Conservation (phyloP, 2,329 filamentous ascomycete genomes). For the Pseudogymnoascus sp. region DNA sequence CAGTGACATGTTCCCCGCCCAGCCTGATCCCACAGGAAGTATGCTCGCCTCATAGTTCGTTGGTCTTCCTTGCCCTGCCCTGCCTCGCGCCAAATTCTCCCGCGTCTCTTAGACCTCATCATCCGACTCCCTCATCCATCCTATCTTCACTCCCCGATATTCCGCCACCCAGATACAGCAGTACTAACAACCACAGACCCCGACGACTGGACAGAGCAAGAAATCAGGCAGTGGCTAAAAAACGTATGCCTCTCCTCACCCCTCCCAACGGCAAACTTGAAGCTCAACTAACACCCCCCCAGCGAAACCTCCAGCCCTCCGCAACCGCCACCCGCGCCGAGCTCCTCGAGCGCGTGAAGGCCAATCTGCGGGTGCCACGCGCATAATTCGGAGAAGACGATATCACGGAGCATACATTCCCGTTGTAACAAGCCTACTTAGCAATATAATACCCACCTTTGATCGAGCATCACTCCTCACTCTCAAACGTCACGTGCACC, state of each 20-base stretch:
- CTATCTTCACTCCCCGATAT: not conserved
- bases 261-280: not conserved
- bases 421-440: not conserved
- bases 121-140: not conserved
- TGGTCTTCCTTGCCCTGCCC: not conserved
- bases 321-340: conserved; percentile 51
- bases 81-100: not conserved
- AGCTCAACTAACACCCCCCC: not conserved
- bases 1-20: conserved; percentile 68
- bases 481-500: not conserved
- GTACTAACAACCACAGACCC: conserved; percentile 39
- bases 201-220: conserved; percentile 66
- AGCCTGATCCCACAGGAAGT: conserved; percentile 69
- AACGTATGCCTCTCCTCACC: conserved; percentile 46
- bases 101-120: not conserved
- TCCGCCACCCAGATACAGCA: not conserved
- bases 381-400: conserved; percentile 9
- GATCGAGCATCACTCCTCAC: not conserved
- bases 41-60: conserved; percentile 30
- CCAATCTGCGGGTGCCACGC: conserved; percentile 47
- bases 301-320: conserved; percentile 57
- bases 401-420: not conserved
- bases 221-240: conserved; percentile 72
- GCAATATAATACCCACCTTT: not conserved
- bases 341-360: conserved; percentile 58